A percentile compares a stretch with the other conserved stretches of the same genome.
Conservation (phyloP, 192 early-diverging fungal species). For the Gonapodya prolifera region DNA sequence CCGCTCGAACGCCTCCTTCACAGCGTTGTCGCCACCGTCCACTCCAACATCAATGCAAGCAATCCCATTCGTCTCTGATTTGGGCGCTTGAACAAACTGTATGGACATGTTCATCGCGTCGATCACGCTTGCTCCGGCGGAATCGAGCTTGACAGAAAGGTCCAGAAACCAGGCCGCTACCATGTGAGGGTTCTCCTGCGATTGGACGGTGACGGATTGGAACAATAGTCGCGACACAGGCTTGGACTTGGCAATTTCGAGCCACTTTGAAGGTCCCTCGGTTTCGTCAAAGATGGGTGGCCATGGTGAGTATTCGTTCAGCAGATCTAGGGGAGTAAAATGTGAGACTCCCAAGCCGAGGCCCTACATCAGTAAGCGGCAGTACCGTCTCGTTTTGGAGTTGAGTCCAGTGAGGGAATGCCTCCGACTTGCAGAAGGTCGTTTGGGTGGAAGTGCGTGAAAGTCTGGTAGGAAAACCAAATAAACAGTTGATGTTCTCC, state of each 20-base stretch:
- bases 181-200: not conserved
- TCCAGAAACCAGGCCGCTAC: not conserved
- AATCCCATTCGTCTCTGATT: not conserved
- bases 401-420: not conserved
- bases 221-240: not conserved
- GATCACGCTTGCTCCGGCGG: not conserved
- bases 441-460: not conserved
- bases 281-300: not conserved
- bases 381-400: not conserved
- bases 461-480: not conserved
- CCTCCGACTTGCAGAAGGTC: not conserved
- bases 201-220: not conserved
- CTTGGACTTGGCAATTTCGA: not conserved
- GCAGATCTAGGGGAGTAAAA: not conserved
- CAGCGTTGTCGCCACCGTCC: not conserved
- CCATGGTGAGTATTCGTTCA: not conserved
- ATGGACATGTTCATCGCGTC: not conserved
- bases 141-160: not conserved
- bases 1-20: not conserved
- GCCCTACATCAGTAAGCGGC: not conserved
- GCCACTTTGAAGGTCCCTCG: not conserved
- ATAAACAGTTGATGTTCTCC: too few species aligned
- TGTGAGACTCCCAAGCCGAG: not conserved
- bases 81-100: not conserved
- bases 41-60: not conserved